Base-by-base conservation (phyloP, 352 stramenopile genomes). In the Plasmopara viticola region DNA sequence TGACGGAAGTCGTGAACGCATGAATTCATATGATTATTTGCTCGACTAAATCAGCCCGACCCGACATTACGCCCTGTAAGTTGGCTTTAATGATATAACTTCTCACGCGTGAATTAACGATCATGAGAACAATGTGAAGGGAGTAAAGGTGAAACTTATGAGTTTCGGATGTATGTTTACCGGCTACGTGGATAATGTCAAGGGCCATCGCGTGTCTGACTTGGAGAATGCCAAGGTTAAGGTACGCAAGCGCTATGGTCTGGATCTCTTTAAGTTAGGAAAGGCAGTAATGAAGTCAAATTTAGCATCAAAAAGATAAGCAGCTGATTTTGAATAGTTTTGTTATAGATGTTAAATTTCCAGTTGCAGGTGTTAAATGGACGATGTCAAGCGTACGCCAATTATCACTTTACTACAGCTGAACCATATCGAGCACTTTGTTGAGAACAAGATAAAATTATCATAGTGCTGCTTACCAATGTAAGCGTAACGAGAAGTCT, bases 71-170 rank as follows among this genome's bases (percentile, higher is more conserved):
- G 33, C 33, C 13, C 1, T 38, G 5, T 14, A 14, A 38, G 13
- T 25, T 25, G 20, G 20, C 15, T 13, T 34, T 46, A 0, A 46
- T 31, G 41, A 25, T 9, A 17, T 6, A 18, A 34, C 20, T n/a
- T 34, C n/a, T n/a, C n/a, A 25, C 18, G 41, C 28, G 41, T 46
- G 17, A 3, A 9, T 17, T n/a, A 17, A 34, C 17, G 30, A 28
- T 33, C 51, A 51, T 18, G 25, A 51, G 20, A 43, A 58, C 10
- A 14, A 47, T 25, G 50, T 17, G 14, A 55, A 55, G 48, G 41
- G 38, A 15, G 42, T 28, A 15, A 55, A 48, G n/a, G 6, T 45
- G 2, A 41, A 56, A 14, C 14, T 1, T 6, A 56, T 50, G 42
- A 38, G 50, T 4, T 38, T 50, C 17, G 17, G 20, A 34, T 51